Evolutionary conservation across 257 asterid species (phyloP), one percentile per base, ranked within the genome.

Genomic region (Lithospermum erythrorhizon): DNA sequence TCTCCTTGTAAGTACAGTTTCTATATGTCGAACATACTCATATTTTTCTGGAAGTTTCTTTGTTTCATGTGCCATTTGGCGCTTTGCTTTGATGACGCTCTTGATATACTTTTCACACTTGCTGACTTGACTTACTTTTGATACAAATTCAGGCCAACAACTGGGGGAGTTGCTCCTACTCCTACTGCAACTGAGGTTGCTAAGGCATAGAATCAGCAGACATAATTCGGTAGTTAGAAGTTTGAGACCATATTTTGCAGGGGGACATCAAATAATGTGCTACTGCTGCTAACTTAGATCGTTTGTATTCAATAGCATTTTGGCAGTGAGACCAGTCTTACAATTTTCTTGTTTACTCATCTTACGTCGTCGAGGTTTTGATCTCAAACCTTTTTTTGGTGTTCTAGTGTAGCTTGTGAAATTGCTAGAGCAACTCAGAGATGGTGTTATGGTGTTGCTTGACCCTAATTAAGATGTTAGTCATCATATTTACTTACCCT

Each of bases 131-230:
- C 70, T 52, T 68, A 62, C 59, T 53, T 4, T 35, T 55, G 24
- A 53, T 57, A 15, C 23, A 16, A 59, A 71, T 69, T 48, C 78
- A 87, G 95, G 85, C 95, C 95, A 21, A 87, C 94, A 16, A 87
- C 95, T 30, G 95, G 95, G 57, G 95, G 95, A 32, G 49, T 64
- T 35, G 64, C 59, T 16, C 67, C 82, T 62, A 73, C 74, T 52
- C 77, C 80, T 6, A 74, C 66, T 52, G 58, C 70, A 29, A 3
- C 78, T 2, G 80, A 72, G 62, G 69, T 71, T 65, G 87, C 72
- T 13, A 73, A 75, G 81, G 84, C 49, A 20, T 79, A 81, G 76
- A 72, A 61, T 57, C 53, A 61, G 58, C 51, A 69, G 70, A 56
- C 53, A 65, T 45, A 21, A 41, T 6, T 32, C 37, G 47, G 57